phyloP scores from a whole-genome alignment of 164 flowering plant species.

The Dillenia suffruticosa region DNA sequence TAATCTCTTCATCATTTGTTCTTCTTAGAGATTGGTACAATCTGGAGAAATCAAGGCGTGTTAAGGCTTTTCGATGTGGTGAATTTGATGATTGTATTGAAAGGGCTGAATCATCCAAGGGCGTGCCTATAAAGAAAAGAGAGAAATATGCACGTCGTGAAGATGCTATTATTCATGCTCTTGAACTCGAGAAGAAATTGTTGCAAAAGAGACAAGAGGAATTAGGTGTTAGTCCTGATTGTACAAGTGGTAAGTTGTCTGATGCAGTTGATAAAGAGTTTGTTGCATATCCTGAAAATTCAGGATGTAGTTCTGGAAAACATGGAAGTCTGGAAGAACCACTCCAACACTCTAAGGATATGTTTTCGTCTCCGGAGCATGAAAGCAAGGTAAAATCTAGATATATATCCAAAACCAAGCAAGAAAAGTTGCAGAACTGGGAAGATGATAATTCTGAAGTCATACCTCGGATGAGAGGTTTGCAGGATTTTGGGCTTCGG shows the following conservation, averaged over 20 bases:
- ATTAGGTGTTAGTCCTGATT: slow-evolving; percentile 29
- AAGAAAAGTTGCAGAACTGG: slow-evolving; percentile 26
- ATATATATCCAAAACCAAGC: slow-evolving; percentile 20
- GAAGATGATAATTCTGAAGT: slow-evolving; percentile 49
- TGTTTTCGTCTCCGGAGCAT: slow-evolving; percentile 22
- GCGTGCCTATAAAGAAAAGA: slow-evolving; percentile 79
- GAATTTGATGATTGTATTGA: slow-evolving; percentile 95
- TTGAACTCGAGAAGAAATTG: slow-evolving; percentile 81
- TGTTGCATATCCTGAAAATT: slow-evolving; percentile 26
- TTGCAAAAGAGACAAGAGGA: slow-evolving; percentile 53
- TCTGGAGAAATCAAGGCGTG: slow-evolving; percentile 95
- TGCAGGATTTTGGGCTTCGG: slow-evolving; percentile 71
- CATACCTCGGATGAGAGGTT: slow-evolving; percentile 66
- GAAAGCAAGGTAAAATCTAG: slow-evolving; percentile 23
- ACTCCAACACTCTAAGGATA: slow-evolving; percentile 21
- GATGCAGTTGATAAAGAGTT: slow-evolving; percentile 27
- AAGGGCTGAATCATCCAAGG: slow-evolving; percentile 76
- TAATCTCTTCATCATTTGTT: too few relatives aligned
- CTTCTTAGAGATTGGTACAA: slow-evolving; percentile 93
- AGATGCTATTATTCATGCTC: slow-evolving; percentile 99
- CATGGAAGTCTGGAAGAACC: slow-evolving; percentile 22
- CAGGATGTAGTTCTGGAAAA: slow-evolving; percentile 30
- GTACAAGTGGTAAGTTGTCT: slow-evolving; percentile 23
- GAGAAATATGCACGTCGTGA: slow-evolving; percentile 98
- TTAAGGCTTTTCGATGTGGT: slow-evolving; percentile 96